phyloP scores from a whole-genome alignment of 495 filamentous ascomycete species.

The Podospora didyma region DNA sequence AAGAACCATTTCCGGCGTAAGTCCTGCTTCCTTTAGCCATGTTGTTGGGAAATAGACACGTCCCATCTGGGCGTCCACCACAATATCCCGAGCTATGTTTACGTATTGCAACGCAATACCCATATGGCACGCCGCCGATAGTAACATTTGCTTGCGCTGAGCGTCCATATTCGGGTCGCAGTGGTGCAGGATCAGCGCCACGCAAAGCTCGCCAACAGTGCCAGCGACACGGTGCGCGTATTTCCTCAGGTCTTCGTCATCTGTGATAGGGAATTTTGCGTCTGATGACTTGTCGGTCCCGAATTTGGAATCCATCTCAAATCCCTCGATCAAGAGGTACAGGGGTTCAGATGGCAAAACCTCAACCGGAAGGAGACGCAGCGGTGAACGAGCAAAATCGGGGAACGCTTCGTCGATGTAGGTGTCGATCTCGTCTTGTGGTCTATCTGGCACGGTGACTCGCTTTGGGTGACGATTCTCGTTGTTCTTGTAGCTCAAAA shows the following conservation, averaged over 20 bases:
- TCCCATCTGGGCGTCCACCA: constrained; percentile 54
- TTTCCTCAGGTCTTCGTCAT: constrained; percentile 49
- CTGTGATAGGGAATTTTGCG: constrained; percentile 47
- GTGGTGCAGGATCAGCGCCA: constrained; percentile 58
- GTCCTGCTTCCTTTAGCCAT: constrained; percentile 55
- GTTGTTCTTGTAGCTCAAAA: constrained; percentile 30
- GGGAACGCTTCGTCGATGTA: constrained; percentile 46
- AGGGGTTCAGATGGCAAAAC: constrained; percentile 51
- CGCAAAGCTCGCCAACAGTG: constrained; percentile 61
- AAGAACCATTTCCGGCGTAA: constrained; percentile 51
- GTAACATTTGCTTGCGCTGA: constrained; percentile 23
- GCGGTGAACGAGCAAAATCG: constrained; percentile 37
- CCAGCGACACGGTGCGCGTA: constrained; percentile 62
- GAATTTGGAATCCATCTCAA: constrained; percentile 58
- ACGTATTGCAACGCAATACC: constrained; percentile 66
- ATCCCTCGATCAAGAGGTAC: constrained; percentile 56
- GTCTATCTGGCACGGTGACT: background rate
- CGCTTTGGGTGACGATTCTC: background rate
- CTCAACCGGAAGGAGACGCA: constrained; percentile 50
- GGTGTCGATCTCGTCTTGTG: constrained; percentile 12
- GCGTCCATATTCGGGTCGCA: constrained; percentile 23
- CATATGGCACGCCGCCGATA: constrained; percentile 54
- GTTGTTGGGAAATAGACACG: constrained; percentile 59
- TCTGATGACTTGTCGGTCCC: constrained; percentile 4
- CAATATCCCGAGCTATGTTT: constrained; percentile 67